phyloP scores from a whole-genome alignment of 2,329 filamentous ascomycete genomes.

The Anisogramma anomala region DNA sequence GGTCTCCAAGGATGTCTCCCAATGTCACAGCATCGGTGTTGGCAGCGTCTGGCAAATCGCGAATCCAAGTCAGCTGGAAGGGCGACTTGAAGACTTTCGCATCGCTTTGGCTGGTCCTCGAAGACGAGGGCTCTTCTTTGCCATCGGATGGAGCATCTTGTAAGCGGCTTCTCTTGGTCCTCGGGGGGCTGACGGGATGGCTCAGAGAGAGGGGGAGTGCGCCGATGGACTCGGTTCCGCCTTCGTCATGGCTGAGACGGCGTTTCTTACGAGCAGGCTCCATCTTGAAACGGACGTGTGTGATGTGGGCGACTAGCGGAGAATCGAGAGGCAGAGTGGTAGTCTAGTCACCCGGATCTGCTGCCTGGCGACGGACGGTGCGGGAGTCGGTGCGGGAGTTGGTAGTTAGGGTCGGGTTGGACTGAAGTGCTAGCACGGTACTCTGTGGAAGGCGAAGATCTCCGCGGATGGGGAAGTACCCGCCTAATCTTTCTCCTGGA shows the following conservation, averaged over 20 bases:
- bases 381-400: too few species aligned
- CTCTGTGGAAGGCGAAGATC: too few species aligned
- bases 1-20: slow-evolving; percentile 58
- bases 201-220: slow-evolving; percentile 22
- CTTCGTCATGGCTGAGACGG: slow-evolving; percentile 1
- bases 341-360: too few species aligned
- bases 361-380: too few species aligned
- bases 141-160: slow-evolving; percentile 1
- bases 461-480: too few species aligned
- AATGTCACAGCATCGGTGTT: slow-evolving; percentile 59
- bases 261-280: slow-evolving; percentile 7
- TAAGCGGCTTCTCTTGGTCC: slow-evolving; percentile 21
- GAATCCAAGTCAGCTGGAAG: slow-evolving; percentile 59
- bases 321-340: too few species aligned
- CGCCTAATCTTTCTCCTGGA: too few species aligned
- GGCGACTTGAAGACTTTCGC: slow-evolving; percentile 42
- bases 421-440: too few species aligned
- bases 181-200: slow-evolving; percentile 36
- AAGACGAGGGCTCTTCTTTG: neutral
- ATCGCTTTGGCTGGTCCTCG: too few species aligned
- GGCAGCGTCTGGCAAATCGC: slow-evolving; percentile 43
- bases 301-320: too few species aligned
- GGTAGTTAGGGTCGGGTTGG: too few species aligned
- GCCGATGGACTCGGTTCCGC: neutral
- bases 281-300: neutral